Conservation (phyloP, 2,329 filamentous ascomycete genomes). For the Aureobasidium uvarum region DNA sequence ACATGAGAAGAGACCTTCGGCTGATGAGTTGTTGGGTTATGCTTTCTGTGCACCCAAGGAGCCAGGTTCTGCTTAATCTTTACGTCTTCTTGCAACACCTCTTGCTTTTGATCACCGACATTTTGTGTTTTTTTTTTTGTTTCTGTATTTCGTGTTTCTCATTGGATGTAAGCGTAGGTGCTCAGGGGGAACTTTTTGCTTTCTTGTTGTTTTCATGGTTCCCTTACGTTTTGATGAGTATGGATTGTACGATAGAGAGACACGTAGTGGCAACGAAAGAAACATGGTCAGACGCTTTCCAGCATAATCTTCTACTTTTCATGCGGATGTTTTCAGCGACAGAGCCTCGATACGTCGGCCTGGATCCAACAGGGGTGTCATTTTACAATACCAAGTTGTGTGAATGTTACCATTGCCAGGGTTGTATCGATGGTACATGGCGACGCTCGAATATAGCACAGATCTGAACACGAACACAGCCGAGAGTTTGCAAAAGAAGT, state of each 20-base stretch:
- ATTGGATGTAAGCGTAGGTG: slow-evolving; percentile 24
- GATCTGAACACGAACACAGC: too few relatives aligned
- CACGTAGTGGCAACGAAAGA: not conserved
- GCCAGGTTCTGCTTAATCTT: slow-evolving; percentile 15
- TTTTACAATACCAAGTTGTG: too few relatives aligned
- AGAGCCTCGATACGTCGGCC: too few relatives aligned
- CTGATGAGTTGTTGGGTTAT: slow-evolving; percentile 83
- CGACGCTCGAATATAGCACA: too few relatives aligned
- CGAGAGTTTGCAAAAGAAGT: too few relatives aligned
- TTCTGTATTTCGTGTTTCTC: not conserved
- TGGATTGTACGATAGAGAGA: slow-evolving; percentile 2
- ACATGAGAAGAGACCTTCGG: slow-evolving; percentile 85
- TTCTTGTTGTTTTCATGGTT: not conserved
- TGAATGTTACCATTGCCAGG: too few relatives aligned
- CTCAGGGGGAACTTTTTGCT: not conserved
- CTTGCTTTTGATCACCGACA: not conserved
- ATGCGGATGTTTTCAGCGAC: too few relatives aligned
- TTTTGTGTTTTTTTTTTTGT: not conserved
- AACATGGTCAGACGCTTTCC: not conserved
- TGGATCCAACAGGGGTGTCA: too few relatives aligned
- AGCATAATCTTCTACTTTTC: not conserved
- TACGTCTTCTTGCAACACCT: not conserved
- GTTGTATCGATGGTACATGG: too few relatives aligned
- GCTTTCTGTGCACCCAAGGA: slow-evolving; percentile 55
- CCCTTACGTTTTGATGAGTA: slow-evolving; percentile 3